A percentile compares a stretch with the other conserved stretches of the same genome.
Evolutionary conservation across 129 eudicot genomes (phyloP).

Genomic region (Rutidosis leptorrhynchoides): DNA sequence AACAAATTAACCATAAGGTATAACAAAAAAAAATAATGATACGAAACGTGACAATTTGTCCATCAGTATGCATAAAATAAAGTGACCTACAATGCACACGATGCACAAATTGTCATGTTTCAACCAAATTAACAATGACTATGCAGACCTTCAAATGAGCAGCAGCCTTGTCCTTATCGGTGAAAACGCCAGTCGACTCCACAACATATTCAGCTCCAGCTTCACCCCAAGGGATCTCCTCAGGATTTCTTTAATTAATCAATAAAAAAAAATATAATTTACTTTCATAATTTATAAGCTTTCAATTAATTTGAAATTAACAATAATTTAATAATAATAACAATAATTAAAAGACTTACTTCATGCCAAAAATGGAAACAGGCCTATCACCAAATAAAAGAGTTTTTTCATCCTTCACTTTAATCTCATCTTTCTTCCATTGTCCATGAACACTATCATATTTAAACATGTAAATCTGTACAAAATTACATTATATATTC

Average conservation of each 20-base stretch:
- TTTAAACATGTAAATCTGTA: constrained; percentile 83
- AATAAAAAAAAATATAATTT: background rate
- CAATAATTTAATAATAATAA: too few species aligned
- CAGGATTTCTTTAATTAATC: constrained; percentile 47
- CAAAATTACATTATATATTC: background rate
- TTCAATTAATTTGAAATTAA: too few species aligned
- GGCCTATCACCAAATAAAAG: constrained; percentile 69
- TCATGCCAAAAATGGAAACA: constrained; percentile 54
- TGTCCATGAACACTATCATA: constrained; percentile 77
- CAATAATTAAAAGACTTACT: too few species aligned
- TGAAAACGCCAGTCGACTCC: constrained; percentile 76
- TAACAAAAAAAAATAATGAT: too few species aligned
- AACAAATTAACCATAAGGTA: too few species aligned
- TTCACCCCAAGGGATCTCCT: constrained; percentile 75
- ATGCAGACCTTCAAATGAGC: constrained; percentile 60
- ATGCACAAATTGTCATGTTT: too few species aligned
- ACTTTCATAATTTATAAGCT: constrained; percentile 2
- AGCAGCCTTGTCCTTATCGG: constrained; percentile 74
- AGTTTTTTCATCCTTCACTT: constrained; percentile 61
- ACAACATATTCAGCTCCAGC: too few species aligned
- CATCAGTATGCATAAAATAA: too few species aligned
- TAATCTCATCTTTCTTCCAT: constrained; percentile 60
- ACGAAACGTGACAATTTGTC: too few species aligned
- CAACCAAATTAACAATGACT: background rate
- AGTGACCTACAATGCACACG: too few species aligned